A percentile compares a stretch with the other conserved stretches of the same genome.
These are phyloP conservation scores for Chaetomiaceae sp. DNA, from an alignment of 2,329 filamentous ascomycete species.

Conservation along the genomic window DNA sequence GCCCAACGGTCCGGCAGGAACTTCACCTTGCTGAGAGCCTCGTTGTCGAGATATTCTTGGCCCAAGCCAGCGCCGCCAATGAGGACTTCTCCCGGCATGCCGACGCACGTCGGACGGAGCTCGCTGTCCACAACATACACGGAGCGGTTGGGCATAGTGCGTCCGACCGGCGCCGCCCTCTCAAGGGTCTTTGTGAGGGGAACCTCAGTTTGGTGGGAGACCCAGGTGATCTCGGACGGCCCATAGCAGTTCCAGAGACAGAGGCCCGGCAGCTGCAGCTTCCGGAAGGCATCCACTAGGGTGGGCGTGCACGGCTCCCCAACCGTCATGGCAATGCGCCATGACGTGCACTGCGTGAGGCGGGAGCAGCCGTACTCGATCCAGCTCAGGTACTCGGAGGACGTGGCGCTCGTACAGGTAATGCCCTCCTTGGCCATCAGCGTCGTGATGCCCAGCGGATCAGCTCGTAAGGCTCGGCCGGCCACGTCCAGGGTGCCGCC, in stretches of 20 bases:
- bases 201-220: background rate
- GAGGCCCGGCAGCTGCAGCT: background rate
- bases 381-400: background rate
- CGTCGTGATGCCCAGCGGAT: background rate
- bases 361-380: background rate
- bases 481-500: background rate
- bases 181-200: background rate
- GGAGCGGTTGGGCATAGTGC: background rate
- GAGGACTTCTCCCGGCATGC: background rate
- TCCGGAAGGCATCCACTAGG: background rate
- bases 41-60: background rate
- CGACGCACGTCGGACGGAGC: background rate
- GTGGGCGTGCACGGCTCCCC: background rate
- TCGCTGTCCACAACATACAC: background rate
- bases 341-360: background rate
- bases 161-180: background rate
- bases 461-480: background rate
- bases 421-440: background rate
- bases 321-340: background rate
- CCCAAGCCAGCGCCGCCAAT: background rate
- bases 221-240: background rate
- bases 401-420: background rate
- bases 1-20: slow-evolving; percentile 24
- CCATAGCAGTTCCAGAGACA: background rate
- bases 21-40: background rate